Evolutionary conservation across 2,329 filamentous ascomycete genomes (phyloP), one percentile per base, ranked within the genome.

Genomic region (Arachnomyces sp.): DNA sequence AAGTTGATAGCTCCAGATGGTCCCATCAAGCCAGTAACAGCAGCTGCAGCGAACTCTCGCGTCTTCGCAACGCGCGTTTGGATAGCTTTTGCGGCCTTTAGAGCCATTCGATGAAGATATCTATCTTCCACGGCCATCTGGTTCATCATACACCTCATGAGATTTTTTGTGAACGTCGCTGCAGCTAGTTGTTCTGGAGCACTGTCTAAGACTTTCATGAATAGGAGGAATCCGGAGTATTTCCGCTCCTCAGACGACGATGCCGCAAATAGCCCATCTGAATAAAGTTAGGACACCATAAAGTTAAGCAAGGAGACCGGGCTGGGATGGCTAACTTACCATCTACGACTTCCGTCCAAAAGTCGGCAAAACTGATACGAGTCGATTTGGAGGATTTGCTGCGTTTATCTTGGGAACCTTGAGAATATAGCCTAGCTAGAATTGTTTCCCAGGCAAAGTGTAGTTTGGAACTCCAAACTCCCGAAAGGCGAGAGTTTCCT

Each of bases 401-500:
- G 48, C 46, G 48, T 57, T 66, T 47, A 15, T 60, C 53, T 39
- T 57, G 49, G 2, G 51, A 18, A 15, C 43, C 39, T 3, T 44
- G 43, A 34, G 54, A 49, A 38, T 57, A 57, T n/a, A 73, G 50
- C 28, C 63, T 58, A 14, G 53, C 54, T n/a, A 94, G 61, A 14
- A 95, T 76, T 17, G 89, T 64, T 48, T 84, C 78, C 92, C 90
- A 95, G 0, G 87, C 85, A 58, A 93, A 94, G 53, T 88, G 85
- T 40, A 93, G 70, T 54, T 87, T 84, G 1, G 84, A 77, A 41
- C 80, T 87, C 73, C 86, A 89, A 45, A 79, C 81, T 13, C 83
- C 81, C 45, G 84, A 81, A 3, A 54, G 55, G 43, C 63, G 59
- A 7, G 55, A 43, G 18, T 52, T 56, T 31, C 48, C 51, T 11